These are phyloP conservation scores for Suillus hirtellus DNA, from an alignment of 768 basidiomycete genomes.

Conservation along the genomic window DNA sequence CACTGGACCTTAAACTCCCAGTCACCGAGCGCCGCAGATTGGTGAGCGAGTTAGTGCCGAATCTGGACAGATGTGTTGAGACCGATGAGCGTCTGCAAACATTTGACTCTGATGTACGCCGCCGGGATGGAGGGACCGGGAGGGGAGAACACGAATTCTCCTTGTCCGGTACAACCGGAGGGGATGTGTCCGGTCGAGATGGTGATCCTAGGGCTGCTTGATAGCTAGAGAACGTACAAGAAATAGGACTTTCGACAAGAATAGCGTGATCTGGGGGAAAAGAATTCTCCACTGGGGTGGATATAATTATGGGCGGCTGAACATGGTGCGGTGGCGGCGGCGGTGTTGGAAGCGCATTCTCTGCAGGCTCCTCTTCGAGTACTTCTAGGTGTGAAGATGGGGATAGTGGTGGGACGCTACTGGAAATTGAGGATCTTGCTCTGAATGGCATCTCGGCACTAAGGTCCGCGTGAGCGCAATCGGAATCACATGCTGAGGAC, in stretches of 20 bases:
- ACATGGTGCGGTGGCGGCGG: slow-evolving; percentile 11
- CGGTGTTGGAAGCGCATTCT: slow-evolving; percentile 19
- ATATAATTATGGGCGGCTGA: slow-evolving; percentile 21
- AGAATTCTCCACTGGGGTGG: slow-evolving; percentile 17
- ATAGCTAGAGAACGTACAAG: slow-evolving; percentile 26
- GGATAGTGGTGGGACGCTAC: slow-evolving; percentile 26
- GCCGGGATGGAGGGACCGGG: slow-evolving; percentile 11
- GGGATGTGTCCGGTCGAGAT: slow-evolving; percentile 17
- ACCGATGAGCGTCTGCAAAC: slow-evolving; percentile 12
- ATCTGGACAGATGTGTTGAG: slow-evolving; percentile 22
- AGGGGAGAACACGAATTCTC: slow-evolving; percentile 5
- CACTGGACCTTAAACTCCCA: slow-evolving; percentile 31
- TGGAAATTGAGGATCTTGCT: slow-evolving; percentile 26
- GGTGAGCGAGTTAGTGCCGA: slow-evolving; percentile 40
- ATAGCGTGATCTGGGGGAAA: slow-evolving; percentile 9
- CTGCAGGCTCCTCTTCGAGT: slow-evolving; percentile 30
- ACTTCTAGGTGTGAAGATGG: slow-evolving; percentile 28
- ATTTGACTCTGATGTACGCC: slow-evolving; percentile 22
- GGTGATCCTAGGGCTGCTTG: slow-evolving; percentile 17
- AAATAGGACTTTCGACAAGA: slow-evolving; percentile 26
- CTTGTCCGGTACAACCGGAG: slow-evolving; percentile 17
- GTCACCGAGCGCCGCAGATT: slow-evolving; percentile 49
- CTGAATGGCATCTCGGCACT: slow-evolving; percentile 14
- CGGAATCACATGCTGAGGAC: slow-evolving; percentile 3
- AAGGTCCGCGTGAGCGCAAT: slow-evolving; percentile 14